A percentile compares a stretch with the other conserved stretches of the same genome.
phyloP scores from a whole-genome alignment of 495 filamentous ascomycete species.

The Hyphodiscus hymeniophilus region DNA sequence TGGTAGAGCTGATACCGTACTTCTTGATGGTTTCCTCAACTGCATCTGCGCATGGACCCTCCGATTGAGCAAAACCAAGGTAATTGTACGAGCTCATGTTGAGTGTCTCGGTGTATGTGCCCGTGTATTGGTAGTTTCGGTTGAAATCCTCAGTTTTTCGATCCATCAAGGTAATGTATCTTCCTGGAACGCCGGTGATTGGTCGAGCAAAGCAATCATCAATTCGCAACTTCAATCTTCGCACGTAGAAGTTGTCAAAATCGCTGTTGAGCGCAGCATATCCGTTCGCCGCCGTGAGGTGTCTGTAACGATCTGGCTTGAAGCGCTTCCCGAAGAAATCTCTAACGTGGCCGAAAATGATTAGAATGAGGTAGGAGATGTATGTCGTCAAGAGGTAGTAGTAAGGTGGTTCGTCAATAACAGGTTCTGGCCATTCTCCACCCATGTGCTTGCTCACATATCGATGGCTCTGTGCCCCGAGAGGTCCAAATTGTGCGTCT shows the following conservation, averaged over 20 bases:
- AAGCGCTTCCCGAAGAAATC: constrained; percentile 98
- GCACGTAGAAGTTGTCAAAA: constrained; percentile 97
- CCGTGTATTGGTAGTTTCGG: constrained; percentile 74
- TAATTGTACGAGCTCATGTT: constrained; percentile 99
- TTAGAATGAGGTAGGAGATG: constrained; percentile 92
- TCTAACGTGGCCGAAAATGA: constrained; percentile 87
- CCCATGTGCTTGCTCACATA: constrained; percentile 83
- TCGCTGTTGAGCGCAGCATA: constrained; percentile 97
- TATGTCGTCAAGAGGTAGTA: constrained; percentile 96
- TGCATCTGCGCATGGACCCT: constrained; percentile 91
- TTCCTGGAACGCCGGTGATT: constrained; percentile 85
- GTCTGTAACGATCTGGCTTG: constrained; percentile 67
- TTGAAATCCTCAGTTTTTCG: constrained; percentile 85
- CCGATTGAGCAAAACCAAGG: constrained; percentile 94
- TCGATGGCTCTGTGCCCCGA: constrained; percentile 69
- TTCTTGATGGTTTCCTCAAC: constrained; percentile 78
- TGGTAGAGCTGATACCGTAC: constrained; percentile 73
- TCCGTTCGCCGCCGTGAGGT: constrained; percentile 74
- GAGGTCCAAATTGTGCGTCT: constrained; percentile 88
- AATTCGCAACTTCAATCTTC: constrained; percentile 84
- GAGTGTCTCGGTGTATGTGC: constrained; percentile 88
- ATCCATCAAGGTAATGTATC: constrained; percentile 87
- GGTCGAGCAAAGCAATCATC: constrained; percentile 95
- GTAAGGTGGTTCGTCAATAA: constrained; percentile 95
- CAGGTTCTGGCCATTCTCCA: constrained; percentile 64